Conservation (phyloP, 768 basidiomycete genomes). For the Hericium alpestre region DNA sequence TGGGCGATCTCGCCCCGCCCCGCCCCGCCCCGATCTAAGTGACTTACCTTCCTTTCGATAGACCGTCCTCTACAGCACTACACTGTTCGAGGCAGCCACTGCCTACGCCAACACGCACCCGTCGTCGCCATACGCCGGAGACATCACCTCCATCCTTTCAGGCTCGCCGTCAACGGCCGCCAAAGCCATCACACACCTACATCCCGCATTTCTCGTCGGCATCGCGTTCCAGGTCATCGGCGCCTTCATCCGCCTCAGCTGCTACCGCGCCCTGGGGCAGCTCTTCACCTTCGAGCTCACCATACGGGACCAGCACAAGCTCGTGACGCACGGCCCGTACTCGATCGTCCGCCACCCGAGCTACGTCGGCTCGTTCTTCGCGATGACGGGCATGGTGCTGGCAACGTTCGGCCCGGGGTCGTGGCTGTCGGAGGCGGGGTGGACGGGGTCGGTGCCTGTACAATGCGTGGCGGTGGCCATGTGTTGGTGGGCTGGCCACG, state of each 20-base stretch:
- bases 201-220: background rate
- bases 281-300: conserved; percentile 14
- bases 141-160: no score
- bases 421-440: conserved; percentile 8
- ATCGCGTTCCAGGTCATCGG: background rate
- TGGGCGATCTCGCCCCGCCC: no score
- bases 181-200: no score
- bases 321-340: conserved; percentile 16
- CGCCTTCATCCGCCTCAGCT: conserved; percentile 4
- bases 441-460: background rate
- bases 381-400: conserved; percentile 8
- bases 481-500: background rate
- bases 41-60: no score
- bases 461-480: background rate
- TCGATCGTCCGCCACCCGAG: conserved; percentile 15
- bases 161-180: no score
- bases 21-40: no score
- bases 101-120: no score
- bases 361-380: conserved; percentile 13
- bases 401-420: conserved; percentile 11
- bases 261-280: conserved; percentile 10
- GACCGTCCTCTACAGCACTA: no score
- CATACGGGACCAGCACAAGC: conserved; percentile 11
- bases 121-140: no score
- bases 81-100: no score